Percentiles rank a stretch among this genome's conserved stretches.
phyloP scores from a whole-genome alignment of 208 protist species.

The Leishmania braziliensis region DNA sequence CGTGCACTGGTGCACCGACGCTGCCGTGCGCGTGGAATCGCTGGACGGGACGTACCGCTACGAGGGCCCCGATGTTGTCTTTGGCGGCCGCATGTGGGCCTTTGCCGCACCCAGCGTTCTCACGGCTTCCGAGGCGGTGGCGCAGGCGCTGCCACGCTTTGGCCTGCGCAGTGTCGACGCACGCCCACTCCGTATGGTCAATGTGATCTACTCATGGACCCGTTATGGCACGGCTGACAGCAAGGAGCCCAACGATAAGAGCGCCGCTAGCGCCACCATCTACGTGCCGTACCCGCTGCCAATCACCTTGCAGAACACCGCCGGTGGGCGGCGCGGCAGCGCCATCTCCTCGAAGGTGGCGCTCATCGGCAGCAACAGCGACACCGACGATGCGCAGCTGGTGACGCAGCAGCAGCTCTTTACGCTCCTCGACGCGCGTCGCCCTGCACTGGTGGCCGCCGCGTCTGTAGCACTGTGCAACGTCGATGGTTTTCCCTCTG shows the following conservation, averaged over 20 bases:
- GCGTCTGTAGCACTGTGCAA: not conserved
- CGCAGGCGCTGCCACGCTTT: slow-evolving; percentile 5
- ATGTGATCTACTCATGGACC: slow-evolving; percentile 12
- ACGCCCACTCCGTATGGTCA: slow-evolving; percentile 4
- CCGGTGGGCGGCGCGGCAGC: not conserved
- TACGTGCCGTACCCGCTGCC: not conserved
- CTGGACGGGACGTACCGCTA: slow-evolving; percentile 50
- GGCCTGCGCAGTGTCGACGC: slow-evolving; percentile 6
- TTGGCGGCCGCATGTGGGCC: slow-evolving; percentile 67
- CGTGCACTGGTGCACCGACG: slow-evolving; percentile 83
- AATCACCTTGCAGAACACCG: not conserved
- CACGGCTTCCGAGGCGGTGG: slow-evolving; percentile 38
- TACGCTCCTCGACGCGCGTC: slow-evolving; percentile 23
- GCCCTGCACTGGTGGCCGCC: slow-evolving; percentile 13
- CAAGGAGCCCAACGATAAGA: too few relatives aligned
- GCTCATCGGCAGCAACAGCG: not conserved
- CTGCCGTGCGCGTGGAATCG: slow-evolving; percentile 48
- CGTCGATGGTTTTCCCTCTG: not conserved
- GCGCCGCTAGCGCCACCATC: not conserved
- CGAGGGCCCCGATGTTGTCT: slow-evolving; percentile 69
- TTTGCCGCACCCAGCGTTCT: slow-evolving; percentile 73
- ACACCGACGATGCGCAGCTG: not conserved
- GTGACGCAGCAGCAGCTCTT: slow-evolving; percentile 22
- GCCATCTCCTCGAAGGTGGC: not conserved
- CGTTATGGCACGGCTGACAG: not conserved